A percentile compares a stretch with the other conserved stretches of the same genome.
Conservation (phyloP, 192 early-diverging fungal species). For the Podila horticola region DNA sequence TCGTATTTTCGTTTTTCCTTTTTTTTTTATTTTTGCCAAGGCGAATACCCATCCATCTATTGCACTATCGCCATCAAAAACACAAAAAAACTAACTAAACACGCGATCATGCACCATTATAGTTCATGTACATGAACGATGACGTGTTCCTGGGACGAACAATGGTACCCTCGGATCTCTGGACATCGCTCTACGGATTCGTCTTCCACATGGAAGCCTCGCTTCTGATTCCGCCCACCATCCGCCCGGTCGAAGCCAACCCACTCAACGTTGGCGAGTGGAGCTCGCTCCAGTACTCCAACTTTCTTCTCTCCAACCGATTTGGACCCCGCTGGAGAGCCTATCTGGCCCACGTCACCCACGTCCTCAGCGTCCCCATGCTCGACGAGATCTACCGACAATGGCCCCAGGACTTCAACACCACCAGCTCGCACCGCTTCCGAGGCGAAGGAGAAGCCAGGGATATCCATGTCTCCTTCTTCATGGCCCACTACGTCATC, state of each 20-base stretch:
- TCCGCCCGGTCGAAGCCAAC: constrained; percentile 18
- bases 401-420: constrained; percentile 45
- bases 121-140: constrained; percentile 58
- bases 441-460: constrained; percentile 39
- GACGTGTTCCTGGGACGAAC: constrained; percentile 47
- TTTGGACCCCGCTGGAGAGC: constrained; percentile 52
- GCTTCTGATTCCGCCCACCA: constrained; percentile 23
- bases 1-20: constrained; percentile 1
- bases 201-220: constrained; percentile 50
- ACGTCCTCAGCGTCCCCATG: constrained; percentile 50
- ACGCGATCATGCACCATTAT: background rate
- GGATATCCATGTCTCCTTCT: constrained; percentile 49
- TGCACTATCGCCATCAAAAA: too few species aligned
- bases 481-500: constrained; percentile 54
- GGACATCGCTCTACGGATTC: constrained; percentile 52
- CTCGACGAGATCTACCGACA: constrained; percentile 36
- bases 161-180: constrained; percentile 45
- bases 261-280: constrained; percentile 47
- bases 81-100: background rate
- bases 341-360: constrained; percentile 50
- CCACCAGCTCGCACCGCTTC: constrained; percentile 49
- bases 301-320: constrained; percentile 45
- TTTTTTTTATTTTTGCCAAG: background rate
- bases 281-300: constrained; percentile 51
- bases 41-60: too few species aligned